Conservation (phyloP, 192 early-diverging fungal species). For the Fimicolochytrium jonesii region DNA sequence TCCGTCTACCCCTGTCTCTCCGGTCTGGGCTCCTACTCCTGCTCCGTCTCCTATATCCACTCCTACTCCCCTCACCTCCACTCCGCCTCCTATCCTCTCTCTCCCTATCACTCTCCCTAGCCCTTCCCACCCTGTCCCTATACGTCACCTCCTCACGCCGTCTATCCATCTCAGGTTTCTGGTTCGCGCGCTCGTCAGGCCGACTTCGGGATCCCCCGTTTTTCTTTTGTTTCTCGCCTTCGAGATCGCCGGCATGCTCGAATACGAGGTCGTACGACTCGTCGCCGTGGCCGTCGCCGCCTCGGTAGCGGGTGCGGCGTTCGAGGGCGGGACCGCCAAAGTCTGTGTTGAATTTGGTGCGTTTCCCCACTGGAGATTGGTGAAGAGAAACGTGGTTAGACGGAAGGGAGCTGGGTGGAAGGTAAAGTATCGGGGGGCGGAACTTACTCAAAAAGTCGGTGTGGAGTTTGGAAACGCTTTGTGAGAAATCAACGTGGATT, state of each 20-base stretch:
- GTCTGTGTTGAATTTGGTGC: conserved; percentile 19
- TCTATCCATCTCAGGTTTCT: neutral
- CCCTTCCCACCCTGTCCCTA: no score
- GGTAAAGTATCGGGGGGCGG: no score
- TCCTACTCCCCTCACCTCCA: no score
- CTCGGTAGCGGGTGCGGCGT: conserved; percentile 31
- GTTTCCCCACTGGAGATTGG: conserved; percentile 26
- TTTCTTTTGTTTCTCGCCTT: conserved; percentile 27
- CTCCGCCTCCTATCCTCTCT: no score
- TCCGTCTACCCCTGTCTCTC: no score
- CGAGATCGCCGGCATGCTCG: conserved; percentile 40
- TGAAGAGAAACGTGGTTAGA: neutral
- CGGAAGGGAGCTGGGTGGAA: neutral
- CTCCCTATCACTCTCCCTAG: no score
- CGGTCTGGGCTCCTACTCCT: no score
- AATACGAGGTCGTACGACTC: conserved; percentile 42
- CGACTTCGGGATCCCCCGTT: neutral
- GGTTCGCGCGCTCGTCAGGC: neutral
- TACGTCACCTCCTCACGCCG: neutral
- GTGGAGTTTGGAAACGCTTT: conserved; percentile 83
- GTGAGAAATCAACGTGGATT: conserved; percentile 97
- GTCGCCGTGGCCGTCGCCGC: conserved; percentile 2
- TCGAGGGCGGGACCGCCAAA: conserved; percentile 32
- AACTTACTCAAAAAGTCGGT: conserved; percentile 67
- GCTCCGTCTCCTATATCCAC: no score